Evolutionary conservation across 192 early-diverging fungal species (phyloP), one percentile per base, ranked within the genome.

Genomic region (Coemansia sp.): DNA sequence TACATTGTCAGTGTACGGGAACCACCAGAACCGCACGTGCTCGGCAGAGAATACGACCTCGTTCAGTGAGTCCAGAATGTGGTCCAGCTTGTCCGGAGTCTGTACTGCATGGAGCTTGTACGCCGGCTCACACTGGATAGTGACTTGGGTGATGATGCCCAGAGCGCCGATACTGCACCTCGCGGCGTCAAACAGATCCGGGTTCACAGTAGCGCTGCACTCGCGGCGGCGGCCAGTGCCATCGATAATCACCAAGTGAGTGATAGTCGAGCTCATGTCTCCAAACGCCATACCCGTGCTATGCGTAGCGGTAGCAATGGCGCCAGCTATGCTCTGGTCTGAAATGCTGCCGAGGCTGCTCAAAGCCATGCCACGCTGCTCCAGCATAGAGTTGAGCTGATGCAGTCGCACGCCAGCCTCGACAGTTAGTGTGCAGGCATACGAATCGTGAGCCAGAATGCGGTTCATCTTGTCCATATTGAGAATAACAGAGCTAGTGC

Each of bases 21-120:
- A 92, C 88, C 89, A 92, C 88, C 89, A 89, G 10, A 92, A 64
- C n/a, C 88, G 86, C 18, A 88, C 86, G 65, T 92, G 88, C 68
- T 92, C 86, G 10, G 91, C 87, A 8, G 88, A 88, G 20, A 83
- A 64, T 11, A 86, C 78, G 2, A 91, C 72, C 3, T 14, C 39
- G 34, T 70, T 64, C 25, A 90, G 74, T 48, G 86, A 69, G 31
- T 84, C 61, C 23, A 91, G 59, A 8, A 88, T 75, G n/a, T 81
- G 56, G 33, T 85, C 71, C 33, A 91, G 68, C 35, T 79, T 85
- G 25, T 77, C 81, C 1, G 91, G 88, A 33, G 64, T 67, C 74
- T 92, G 89, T 13, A 84, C 84, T 14, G 87, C 87, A 66, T 89
- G 88, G n/a, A 92, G 69, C 34, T 61, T 69, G 42, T 89, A 92